These are phyloP conservation scores for Paragyromitra xinjiangensis DNA, from an alignment of 495 filamentous ascomycete species.

Conservation along the genomic window DNA sequence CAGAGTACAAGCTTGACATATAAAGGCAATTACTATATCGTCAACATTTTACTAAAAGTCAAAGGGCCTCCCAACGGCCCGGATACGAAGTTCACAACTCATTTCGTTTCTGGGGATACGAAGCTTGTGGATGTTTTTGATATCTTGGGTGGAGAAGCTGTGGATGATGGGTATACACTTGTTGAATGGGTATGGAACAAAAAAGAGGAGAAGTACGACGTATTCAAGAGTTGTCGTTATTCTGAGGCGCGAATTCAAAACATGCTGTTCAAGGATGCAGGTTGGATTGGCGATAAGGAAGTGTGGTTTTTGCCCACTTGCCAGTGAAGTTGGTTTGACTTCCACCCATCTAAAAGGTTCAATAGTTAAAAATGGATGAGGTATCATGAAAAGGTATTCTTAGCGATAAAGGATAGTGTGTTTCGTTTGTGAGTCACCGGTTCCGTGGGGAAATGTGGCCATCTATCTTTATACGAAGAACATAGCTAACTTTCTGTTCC, in stretches of 20 bases:
- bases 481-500: background rate
- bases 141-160: constrained; percentile 7
- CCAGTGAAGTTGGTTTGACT: background rate
- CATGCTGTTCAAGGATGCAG: constrained; percentile 20
- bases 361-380: background rate
- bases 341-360: background rate
- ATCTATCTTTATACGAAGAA: background rate
- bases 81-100: constrained; percentile 23
- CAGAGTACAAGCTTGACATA: background rate
- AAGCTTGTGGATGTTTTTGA: constrained; percentile 27
- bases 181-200: constrained; percentile 28
- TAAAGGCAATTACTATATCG: constrained; percentile 12
- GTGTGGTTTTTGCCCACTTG: constrained; percentile 36
- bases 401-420: no score
- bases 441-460: background rate
- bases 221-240: constrained; percentile 28
- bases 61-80: constrained; percentile 11
- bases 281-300: constrained; percentile 24
- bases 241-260: constrained; percentile 15
- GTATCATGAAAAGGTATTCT: background rate
- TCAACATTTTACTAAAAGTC: constrained; percentile 29
- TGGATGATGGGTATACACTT: constrained; percentile 20
- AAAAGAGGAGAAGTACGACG: constrained; percentile 11
- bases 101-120: constrained; percentile 28
- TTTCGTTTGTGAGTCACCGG: background rate